Percentiles rank a stretch among this genome's conserved stretches.
These are phyloP conservation scores for Macadamia tetraphylla DNA, from an alignment of 164 flowering plant genomes.

Conservation along the genomic window DNA sequence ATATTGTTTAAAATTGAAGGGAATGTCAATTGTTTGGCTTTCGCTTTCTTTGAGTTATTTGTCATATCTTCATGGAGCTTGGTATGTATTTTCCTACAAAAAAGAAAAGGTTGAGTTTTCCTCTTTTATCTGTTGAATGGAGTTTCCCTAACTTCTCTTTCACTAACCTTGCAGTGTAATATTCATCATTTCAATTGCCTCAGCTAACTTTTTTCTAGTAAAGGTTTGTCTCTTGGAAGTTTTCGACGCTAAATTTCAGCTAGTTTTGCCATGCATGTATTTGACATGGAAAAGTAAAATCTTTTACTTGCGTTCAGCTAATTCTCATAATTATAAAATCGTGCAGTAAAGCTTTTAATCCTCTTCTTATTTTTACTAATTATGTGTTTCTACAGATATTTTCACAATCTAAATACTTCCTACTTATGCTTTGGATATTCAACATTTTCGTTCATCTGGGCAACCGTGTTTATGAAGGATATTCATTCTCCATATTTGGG, in stretches of 20 bases:
- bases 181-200: slow-evolving; percentile 65
- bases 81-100: slow-evolving; percentile 35
- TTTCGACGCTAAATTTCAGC: background rate
- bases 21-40: slow-evolving; percentile 81
- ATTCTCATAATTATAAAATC: background rate
- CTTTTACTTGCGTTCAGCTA: background rate
- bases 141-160: slow-evolving; percentile 6
- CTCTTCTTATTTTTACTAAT: slow-evolving; percentile 20
- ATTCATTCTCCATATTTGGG: slow-evolving; percentile 76
- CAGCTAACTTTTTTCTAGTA: slow-evolving; percentile 66
- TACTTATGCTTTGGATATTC: slow-evolving; percentile 58
- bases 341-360: slow-evolving; percentile 6
- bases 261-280: slow-evolving; percentile 1
- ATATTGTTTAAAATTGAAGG: slow-evolving; percentile 48
- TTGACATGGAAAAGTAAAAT: slow-evolving; percentile 4
- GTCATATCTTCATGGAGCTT: slow-evolving; percentile 82
- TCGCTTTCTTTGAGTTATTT: slow-evolving; percentile 65
- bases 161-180: slow-evolving; percentile 43
- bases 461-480: slow-evolving; percentile 87
- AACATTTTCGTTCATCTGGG: slow-evolving; percentile 66
- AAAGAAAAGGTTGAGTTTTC: background rate
- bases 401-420: slow-evolving; percentile 60
- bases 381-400: slow-evolving; percentile 51
- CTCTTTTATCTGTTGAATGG: background rate
- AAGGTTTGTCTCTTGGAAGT: slow-evolving; percentile 45